Conservation (phyloP, 495 filamentous ascomycete species). For the Rostrohypoxylon terebratum region DNA sequence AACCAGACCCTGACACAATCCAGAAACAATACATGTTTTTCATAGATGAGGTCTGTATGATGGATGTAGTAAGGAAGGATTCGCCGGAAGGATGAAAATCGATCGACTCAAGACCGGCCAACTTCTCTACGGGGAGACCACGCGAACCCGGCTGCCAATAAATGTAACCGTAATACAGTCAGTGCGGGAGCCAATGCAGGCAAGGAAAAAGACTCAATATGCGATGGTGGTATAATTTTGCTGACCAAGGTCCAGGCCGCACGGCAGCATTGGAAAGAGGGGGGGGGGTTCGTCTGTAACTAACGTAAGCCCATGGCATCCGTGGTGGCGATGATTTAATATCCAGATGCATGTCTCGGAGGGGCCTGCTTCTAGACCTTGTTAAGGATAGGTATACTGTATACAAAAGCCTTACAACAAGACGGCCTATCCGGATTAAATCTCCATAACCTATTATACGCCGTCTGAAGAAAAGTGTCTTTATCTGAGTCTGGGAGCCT, state of each 20-base stretch:
- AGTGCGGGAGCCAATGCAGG: constrained; percentile 1
- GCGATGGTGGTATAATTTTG: constrained; percentile 6
- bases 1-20: constrained; percentile 16
- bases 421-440: neutral
- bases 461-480: neutral
- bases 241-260: constrained; percentile 15
- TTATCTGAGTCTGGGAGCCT: neutral
- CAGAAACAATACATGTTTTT: constrained; percentile 19
- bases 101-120: constrained; percentile 34
- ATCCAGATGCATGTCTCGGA: neutral
- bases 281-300: neutral
- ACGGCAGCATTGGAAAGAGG: constrained; percentile 17
- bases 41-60: constrained; percentile 11
- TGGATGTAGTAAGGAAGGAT: constrained; percentile 41
- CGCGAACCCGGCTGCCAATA: neutral
- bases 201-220: constrained; percentile 9
- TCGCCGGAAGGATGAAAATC: constrained; percentile 38
- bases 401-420: neutral
- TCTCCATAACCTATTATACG: neutral
- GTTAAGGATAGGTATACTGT: too few species aligned
- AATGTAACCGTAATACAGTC: constrained; percentile 25
- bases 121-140: neutral
- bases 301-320: constrained; percentile 2
- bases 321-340: neutral
- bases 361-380: neutral